Evolutionary conservation across 139 green algal genomes (phyloP).

Genomic region (Chlamydomonas schloesseri): DNA sequence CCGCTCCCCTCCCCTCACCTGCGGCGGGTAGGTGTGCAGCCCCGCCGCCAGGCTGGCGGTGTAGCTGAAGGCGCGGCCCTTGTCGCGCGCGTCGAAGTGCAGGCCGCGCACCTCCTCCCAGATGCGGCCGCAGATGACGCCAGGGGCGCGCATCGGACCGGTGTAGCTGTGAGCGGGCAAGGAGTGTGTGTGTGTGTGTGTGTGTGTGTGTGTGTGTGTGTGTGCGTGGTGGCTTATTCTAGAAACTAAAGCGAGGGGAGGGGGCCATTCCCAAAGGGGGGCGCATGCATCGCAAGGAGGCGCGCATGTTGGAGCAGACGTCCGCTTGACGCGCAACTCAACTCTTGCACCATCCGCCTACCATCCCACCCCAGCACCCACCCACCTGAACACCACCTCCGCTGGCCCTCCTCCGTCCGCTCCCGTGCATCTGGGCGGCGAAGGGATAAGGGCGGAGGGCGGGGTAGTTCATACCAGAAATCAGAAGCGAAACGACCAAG

Average conservation of each 20-base stretch:
- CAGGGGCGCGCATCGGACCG: constrained; percentile 30
- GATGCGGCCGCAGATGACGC: constrained; percentile 14
- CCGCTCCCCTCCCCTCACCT: not conserved
- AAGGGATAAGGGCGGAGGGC: not conserved
- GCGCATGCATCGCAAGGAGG: too few species aligned
- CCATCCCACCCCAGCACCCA: too few species aligned
- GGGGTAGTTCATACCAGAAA: too few species aligned
- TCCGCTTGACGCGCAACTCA: too few species aligned
- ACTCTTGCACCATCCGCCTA: too few species aligned
- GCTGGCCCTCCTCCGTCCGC: constrained; percentile 64
- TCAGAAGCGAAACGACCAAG: too few species aligned
- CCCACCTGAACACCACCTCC: constrained; percentile 71
- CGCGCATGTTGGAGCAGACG: too few species aligned
- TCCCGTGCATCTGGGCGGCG: constrained; percentile 42
- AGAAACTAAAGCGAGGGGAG: too few species aligned
- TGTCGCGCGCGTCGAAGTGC: constrained; percentile 89
- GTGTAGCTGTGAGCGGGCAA: constrained; percentile 57
- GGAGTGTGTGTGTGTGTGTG: too few species aligned
- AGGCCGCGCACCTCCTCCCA: constrained; percentile 49
- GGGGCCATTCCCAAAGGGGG: too few species aligned
- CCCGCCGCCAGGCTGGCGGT: constrained; percentile 66
- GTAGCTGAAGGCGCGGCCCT: constrained; percentile 74
- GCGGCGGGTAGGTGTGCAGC: constrained; percentile 78
- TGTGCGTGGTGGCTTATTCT: too few species aligned
- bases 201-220: too few species aligned